Evolutionary conservation across 306 rosid species (phyloP).

Genomic region (Oemleria cerasiformis): DNA sequence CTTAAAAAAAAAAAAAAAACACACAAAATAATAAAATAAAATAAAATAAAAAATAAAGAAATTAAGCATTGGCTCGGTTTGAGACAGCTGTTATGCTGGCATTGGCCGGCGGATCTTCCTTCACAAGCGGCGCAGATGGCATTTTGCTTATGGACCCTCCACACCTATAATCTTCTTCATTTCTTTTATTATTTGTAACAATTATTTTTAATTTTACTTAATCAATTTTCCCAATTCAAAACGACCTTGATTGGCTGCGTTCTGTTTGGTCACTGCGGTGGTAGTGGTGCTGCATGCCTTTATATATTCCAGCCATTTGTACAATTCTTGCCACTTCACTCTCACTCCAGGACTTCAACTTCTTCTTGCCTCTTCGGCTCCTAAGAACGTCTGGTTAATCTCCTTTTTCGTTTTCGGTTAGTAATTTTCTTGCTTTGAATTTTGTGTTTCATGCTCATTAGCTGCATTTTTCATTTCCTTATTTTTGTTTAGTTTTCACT

Average conservation of each 20-base stretch:
- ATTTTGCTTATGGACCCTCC: not conserved
- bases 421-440: not conserved
- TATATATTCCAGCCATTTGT: not conserved
- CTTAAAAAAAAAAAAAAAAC: not conserved
- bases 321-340: not conserved
- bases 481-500: not conserved
- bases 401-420: not conserved
- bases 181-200: slow-evolving; percentile 1
- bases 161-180: not conserved
- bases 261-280: not conserved
- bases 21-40: not conserved
- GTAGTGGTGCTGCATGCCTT: not conserved
- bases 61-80: not conserved
- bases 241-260: slow-evolving; percentile 6
- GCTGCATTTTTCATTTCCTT: not conserved
- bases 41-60: not conserved
- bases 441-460: not conserved
- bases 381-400: no score
- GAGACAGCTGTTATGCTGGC: not conserved
- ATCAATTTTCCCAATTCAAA: slow-evolving; percentile 15
- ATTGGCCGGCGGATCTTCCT: slow-evolving; percentile 32
- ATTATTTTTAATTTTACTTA: slow-evolving; percentile 6
- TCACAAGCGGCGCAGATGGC: not conserved
- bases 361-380: not conserved
- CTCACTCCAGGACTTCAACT: not conserved